Base-by-base conservation (phyloP, 768 basidiomycete species). In the Psilocybe tampanensis region DNA sequence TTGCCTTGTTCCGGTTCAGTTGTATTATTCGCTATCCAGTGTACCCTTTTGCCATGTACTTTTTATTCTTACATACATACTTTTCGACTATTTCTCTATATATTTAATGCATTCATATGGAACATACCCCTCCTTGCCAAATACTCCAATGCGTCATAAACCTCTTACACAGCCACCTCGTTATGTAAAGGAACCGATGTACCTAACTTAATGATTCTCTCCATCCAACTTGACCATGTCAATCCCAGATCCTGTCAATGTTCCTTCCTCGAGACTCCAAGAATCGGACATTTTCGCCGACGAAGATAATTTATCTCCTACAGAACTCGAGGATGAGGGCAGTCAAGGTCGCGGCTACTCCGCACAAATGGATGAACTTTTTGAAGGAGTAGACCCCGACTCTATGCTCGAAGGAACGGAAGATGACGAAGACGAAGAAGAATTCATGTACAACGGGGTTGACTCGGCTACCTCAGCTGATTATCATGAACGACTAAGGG, bases 381-480 rank as follows among this genome's bases (percentile, higher is more conserved):
- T 89, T 62, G 74, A 70, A 22, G 80, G 70, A 24, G 74, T 76
- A 17, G 76, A 71, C 19, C 58, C 47, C 26, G 62, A 61, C 18
- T 60, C 59, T 11, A 69, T 68, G 42, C 55, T 54, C 39, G 57
- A 55, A 36, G 54, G 55, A n/a, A 56, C 69, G 17, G 76, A 77
- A 3, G 78, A 81, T 3, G 78, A 71, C 12, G 78, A 77, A 0
- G 85, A 81, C 9, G 83, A 82, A 7, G 84, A 83, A 26, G 84
- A 74, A 0, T 94, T 94, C 62, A 58, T 92, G 24, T 95, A 94
- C 66, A 77, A 79, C 24, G 92, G 91, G 24, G 74, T 84, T 19
- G 91, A 94, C 63, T 81, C 85, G 4, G 72, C 75, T 45, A 64
- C 73, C 13, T 71, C 78, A 15, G 74, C 76, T 34, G 82, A 79